Evolutionary conservation across 495 filamentous ascomycete genomes (phyloP).

Genomic region (Neurospora intermedia): DNA sequence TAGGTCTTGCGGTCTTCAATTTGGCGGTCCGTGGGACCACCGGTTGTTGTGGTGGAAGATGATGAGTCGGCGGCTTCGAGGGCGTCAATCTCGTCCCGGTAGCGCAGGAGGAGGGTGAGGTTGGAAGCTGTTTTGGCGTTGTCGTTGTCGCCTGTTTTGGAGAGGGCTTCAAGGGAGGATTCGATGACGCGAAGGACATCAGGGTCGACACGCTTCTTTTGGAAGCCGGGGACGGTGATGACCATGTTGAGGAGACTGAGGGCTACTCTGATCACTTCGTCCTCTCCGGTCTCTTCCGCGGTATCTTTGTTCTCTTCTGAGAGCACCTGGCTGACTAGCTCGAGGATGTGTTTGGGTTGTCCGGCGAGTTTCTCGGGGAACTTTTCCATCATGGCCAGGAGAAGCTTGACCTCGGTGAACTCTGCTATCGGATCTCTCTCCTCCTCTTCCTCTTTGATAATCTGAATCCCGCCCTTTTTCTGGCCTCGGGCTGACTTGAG

Average conservation of each 20-base stretch:
- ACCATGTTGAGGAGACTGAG: constrained; percentile 60
- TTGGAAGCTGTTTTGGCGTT: constrained; percentile 44
- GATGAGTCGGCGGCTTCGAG: background rate
- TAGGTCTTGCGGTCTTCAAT: constrained; percentile 60
- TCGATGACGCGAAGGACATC: constrained; percentile 42
- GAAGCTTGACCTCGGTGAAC: constrained; percentile 50
- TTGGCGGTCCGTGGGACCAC: constrained; percentile 31
- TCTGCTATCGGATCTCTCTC: constrained; percentile 34
- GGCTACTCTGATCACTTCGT: constrained; percentile 47
- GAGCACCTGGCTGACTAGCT: constrained; percentile 50
- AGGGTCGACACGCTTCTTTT: constrained; percentile 35
- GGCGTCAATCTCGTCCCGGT: constrained; percentile 38
- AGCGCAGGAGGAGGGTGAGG: constrained; percentile 46
- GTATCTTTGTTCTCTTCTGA: constrained; percentile 11
- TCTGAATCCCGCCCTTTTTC: constrained; percentile 5
- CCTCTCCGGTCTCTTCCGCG: constrained; percentile 14
- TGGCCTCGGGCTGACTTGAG: constrained; percentile 28
- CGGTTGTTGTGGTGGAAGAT: background rate
- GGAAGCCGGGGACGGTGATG: constrained; percentile 52
- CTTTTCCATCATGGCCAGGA: constrained; percentile 55
- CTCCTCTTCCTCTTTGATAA: constrained; percentile 24
- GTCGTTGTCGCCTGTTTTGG: constrained; percentile 17
- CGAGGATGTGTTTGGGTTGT: constrained; percentile 50
- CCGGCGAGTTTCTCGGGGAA: constrained; percentile 58
- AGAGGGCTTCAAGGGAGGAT: constrained; percentile 35